These are phyloP conservation scores for Exserohilum turcica DNA, from an alignment of 2,329 filamentous ascomycete species.

Conservation along the genomic window DNA sequence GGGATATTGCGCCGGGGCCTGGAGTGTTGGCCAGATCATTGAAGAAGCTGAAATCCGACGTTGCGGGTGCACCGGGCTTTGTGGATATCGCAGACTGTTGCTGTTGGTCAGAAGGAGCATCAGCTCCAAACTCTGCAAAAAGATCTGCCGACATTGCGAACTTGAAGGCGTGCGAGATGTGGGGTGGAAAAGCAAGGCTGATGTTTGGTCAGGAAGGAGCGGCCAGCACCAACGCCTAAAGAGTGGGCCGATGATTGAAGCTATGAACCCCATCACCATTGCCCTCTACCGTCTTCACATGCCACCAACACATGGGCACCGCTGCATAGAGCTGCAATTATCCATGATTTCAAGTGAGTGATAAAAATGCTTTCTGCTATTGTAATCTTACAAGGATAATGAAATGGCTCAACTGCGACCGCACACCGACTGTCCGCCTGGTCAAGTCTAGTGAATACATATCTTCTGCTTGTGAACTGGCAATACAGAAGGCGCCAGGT, in stretches of 20 bases:
- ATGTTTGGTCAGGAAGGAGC: constrained; percentile 19
- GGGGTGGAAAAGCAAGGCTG: constrained; percentile 14
- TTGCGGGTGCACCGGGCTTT: constrained; percentile 12
- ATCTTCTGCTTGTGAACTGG: too few species aligned
- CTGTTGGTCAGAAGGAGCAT: constrained; percentile 21
- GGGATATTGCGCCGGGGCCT: constrained; percentile 18
- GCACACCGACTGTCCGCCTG: too few species aligned
- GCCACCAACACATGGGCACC: not conserved
- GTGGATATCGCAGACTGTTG: constrained; percentile 9
- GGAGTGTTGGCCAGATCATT: constrained; percentile 36
- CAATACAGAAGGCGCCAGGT: too few species aligned
- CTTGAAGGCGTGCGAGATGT: constrained; percentile 2
- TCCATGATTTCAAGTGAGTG: too few species aligned
- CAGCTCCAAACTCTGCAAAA: constrained; percentile 41
- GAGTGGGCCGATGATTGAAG: constrained; percentile 6
- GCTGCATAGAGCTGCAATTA: too few species aligned
- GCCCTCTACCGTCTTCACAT: not conserved
- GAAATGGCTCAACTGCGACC: not conserved
- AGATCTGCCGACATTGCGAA: constrained; percentile 44
- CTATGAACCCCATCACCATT: not conserved
- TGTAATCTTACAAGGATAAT: not conserved
- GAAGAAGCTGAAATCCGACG: constrained; percentile 42
- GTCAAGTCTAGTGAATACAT: too few species aligned
- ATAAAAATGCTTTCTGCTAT: too few species aligned
- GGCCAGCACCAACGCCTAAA: constrained; percentile 24